Evolutionary conservation across 2,329 filamentous ascomycete genomes (phyloP), one percentile per base, ranked within the genome.

Genomic region (Neofusicoccum laricinum): DNA sequence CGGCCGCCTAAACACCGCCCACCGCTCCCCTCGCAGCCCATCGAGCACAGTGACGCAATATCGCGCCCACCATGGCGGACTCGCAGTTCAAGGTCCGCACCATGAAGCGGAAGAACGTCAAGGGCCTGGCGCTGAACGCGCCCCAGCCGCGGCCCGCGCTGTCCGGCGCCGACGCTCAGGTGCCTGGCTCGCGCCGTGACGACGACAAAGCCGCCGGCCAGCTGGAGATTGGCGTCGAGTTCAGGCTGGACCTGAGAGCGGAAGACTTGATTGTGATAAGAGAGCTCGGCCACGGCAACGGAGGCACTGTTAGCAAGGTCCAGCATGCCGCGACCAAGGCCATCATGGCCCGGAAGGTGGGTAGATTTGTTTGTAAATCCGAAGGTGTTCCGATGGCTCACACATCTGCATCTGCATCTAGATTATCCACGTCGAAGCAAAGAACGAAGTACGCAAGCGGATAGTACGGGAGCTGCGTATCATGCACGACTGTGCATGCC

Each of bases 91-190:
- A 87, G 76, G 82, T 85, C 64, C 83, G 86, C 76, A 96, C 95
- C 67, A 90, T 99, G 89, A 98, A 97, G 88, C 90, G 94, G 84
- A 97, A 98, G 87, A 99, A 99, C 77, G 90, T 96, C 79, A 98
- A 98, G 82, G 94, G 93, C 41, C 89, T 99, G 58, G 93, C 93
- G 69, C 84, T 99, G 75, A 93, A 88, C 72, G 88, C 91, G 57
- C 88, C 90, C 25, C 85, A 90, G 51, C 89, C 92, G 46, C 92
- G 92, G 68, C 82, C 86, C 57, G 86, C 88, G 62, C 88, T 91
- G 34, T 89, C 91, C 50, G 90, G 92, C 71, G 89, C 87, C 66
- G 91, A 90, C 73, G 76, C 83, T 51, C 87, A 88, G 72, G 79
- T 85, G 62, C 84, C 86, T 8, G 87, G 86, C 32, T 82, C 85